A percentile compares a stretch with the other conserved stretches of the same genome.
Evolutionary conservation across 208 protist genomes (phyloP).

Genomic region (Phytomonas francai): DNA sequence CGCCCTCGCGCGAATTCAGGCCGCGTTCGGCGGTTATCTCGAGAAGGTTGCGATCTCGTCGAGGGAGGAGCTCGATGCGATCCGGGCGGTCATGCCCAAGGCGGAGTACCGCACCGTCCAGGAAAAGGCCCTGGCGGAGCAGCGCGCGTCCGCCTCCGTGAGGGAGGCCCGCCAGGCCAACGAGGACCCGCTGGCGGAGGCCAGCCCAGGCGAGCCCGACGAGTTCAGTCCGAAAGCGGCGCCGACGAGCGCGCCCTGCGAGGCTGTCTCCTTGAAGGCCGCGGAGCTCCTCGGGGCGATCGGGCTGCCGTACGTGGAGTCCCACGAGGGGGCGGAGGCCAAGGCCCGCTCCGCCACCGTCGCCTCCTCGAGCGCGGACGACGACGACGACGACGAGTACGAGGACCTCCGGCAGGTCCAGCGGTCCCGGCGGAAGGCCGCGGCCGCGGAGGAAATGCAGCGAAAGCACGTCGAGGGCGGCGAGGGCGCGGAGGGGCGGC

Average conservation of each 20-base stretch:
- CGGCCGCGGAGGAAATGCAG: conserved; percentile 13
- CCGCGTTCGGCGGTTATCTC: conserved; percentile 16
- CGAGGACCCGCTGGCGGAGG: not conserved
- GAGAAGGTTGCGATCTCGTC: not conserved
- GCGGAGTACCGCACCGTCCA: conserved; percentile 17
- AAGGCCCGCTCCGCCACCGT: not conserved
- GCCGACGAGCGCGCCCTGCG: not conserved
- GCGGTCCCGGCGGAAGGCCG: conserved; percentile 13
- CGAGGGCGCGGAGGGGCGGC: not conserved
- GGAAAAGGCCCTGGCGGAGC: conserved; percentile 3
- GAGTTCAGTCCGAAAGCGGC: not conserved
- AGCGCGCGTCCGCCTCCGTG: not conserved
- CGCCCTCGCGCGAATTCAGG: conserved; percentile 11
- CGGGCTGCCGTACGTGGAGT: not conserved
- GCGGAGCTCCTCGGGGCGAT: not conserved
- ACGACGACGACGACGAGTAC: not conserved
- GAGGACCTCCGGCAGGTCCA: not conserved
- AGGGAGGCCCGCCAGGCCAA: not conserved
- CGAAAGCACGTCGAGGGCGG: conserved; percentile 7
- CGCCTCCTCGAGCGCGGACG: not conserved
- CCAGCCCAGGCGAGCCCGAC: not conserved
- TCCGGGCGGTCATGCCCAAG: conserved; percentile 5
- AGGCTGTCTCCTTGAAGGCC: too few species aligned
- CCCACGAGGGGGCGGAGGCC: not conserved
- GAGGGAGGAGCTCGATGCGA: conserved; percentile 12